These are phyloP conservation scores for Apostasia ramifera DNA, from an alignment of 106 monocot genomes.

Conservation along the genomic window DNA sequence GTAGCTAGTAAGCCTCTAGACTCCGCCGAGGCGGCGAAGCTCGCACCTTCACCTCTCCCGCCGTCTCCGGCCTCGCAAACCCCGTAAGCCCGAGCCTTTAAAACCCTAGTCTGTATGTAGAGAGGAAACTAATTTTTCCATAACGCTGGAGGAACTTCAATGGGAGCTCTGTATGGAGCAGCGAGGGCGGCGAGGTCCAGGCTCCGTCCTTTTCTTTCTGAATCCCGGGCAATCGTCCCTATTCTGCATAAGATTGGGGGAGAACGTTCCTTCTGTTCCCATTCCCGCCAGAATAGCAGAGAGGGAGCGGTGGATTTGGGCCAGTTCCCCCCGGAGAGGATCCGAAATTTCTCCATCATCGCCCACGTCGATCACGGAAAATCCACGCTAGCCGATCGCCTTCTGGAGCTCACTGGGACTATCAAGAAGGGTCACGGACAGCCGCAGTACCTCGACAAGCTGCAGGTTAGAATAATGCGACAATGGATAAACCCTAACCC, in stretches of 20 bases:
- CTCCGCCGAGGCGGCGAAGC: too few relatives aligned
- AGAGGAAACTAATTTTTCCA: too few relatives aligned
- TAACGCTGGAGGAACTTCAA: neutral
- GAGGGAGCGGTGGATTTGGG: conserved; percentile 50
- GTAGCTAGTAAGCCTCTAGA: too few relatives aligned
- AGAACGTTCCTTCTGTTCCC: conserved; percentile 19
- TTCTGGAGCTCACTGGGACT: conserved; percentile 85
- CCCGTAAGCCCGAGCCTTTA: too few relatives aligned
- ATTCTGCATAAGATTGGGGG: neutral
- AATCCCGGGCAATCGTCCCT: neutral
- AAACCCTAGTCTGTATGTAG: too few relatives aligned
- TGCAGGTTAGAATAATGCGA: conserved; percentile 45
- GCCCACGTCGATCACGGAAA: conserved; percentile 96
- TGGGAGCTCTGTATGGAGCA: conserved; percentile 11
- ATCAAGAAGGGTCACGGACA: conserved; percentile 93
- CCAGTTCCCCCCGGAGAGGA: conserved; percentile 70
- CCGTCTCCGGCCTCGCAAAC: too few relatives aligned
- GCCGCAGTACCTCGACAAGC: conserved; percentile 95
- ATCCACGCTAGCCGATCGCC: conserved; percentile 88
- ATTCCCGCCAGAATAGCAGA: conserved; percentile 21
- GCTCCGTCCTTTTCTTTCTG: neutral
- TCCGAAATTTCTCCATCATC: conserved; percentile 94
- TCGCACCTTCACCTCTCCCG: too few relatives aligned
- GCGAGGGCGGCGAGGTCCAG: conserved; percentile 7
- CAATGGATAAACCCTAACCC: neutral